Conservation (phyloP, 805 yeast genomes). For the Yarrowia yakushimensis region DNA sequence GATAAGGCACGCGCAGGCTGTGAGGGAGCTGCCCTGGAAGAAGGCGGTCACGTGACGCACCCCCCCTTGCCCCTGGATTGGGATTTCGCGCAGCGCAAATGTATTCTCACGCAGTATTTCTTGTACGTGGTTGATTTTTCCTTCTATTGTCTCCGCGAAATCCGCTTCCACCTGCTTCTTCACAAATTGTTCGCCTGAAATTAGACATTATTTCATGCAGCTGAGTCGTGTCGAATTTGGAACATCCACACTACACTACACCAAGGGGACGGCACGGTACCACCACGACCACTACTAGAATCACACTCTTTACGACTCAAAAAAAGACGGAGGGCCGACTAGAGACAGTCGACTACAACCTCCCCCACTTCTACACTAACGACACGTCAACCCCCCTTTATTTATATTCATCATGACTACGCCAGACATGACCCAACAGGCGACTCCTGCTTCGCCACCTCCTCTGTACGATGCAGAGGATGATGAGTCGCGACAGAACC, state of each 20-base stretch:
- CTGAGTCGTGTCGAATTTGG: not conserved
- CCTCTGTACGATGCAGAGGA: conserved; percentile 13
- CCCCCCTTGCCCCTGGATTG: not conserved
- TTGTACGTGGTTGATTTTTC: too few relatives aligned
- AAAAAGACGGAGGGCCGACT: not conserved
- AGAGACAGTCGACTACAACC: not conserved
- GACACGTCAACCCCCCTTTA: not conserved
- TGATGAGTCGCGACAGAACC: conserved; percentile 5
- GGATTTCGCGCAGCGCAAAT: too few relatives aligned
- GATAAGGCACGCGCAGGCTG: conserved; percentile 15
- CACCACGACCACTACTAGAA: not conserved
- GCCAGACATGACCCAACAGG: not conserved
- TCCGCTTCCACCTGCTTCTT: not conserved
- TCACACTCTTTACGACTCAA: not conserved
- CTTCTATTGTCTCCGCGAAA: not conserved
- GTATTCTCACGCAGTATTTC: too few relatives aligned
- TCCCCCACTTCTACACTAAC: not conserved
- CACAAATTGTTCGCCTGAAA: not conserved
- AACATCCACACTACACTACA: not conserved
- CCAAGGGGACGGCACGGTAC: not conserved
- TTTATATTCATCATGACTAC: not conserved
- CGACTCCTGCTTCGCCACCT: conserved; percentile 21
- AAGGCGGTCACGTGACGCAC: conserved; percentile 14
- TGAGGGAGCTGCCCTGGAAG: not conserved
- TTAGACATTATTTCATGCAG: not conserved